A percentile compares a stretch with the other conserved stretches of the same genome.
phyloP scores from a whole-genome alignment of 768 basidiomycete species.

The Cyathus striatus region DNA sequence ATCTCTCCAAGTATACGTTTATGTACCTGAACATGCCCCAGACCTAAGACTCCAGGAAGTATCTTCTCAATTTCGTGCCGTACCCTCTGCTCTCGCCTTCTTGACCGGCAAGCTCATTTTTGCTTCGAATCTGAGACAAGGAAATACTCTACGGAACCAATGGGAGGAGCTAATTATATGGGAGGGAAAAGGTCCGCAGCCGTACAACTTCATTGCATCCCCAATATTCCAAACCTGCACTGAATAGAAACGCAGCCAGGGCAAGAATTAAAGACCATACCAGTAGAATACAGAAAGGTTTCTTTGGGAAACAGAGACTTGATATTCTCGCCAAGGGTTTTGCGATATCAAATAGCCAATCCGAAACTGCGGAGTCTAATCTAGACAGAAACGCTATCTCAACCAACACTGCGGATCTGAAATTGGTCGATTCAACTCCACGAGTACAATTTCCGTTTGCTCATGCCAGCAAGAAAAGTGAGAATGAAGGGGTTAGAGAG shows the following conservation, averaged over 20 bases:
- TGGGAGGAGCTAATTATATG: constrained; percentile 75
- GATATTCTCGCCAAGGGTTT: constrained; percentile 43
- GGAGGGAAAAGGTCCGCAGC: constrained; percentile 68
- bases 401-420: too few species aligned
- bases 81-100: too few species aligned
- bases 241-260: constrained; percentile 50
- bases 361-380: constrained; percentile 4
- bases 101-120: too few species aligned
- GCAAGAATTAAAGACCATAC: constrained; percentile 52
- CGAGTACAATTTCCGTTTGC: too few species aligned
- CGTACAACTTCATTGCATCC: constrained; percentile 6
- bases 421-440: too few species aligned
- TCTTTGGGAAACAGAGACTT: constrained; percentile 58
- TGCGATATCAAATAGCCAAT: constrained; percentile 7
- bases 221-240: neutral
- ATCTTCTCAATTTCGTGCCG: too few species aligned
- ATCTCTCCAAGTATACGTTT: too few species aligned
- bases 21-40: too few species aligned
- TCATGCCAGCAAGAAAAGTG: constrained; percentile 18
- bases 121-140: too few species aligned
- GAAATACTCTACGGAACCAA: too few species aligned
- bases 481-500: neutral
- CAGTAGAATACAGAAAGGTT: constrained; percentile 49
- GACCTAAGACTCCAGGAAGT: too few species aligned
- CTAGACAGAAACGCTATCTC: too few species aligned